Evolutionary conservation across 2,329 filamentous ascomycete genomes (phyloP).

Genomic region (Lachnellula occidentalis): DNA sequence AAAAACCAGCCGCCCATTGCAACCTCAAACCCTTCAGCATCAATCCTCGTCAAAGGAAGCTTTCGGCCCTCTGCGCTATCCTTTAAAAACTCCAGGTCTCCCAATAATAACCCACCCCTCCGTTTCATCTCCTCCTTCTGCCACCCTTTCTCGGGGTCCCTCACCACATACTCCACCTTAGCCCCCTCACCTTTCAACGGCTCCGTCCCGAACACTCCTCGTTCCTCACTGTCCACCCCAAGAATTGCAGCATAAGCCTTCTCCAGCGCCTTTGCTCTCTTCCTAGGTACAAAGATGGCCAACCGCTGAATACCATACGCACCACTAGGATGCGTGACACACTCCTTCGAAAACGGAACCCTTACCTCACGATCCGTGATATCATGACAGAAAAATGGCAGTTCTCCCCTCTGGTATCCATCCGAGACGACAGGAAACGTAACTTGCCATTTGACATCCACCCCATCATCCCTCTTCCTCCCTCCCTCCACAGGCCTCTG

Average conservation of each 20-base stretch:
- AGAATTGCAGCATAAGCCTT: conserved; percentile 30
- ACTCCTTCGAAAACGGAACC: conserved; percentile 42
- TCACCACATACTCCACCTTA: conserved; percentile 1
- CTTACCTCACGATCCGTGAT: conserved; percentile 49
- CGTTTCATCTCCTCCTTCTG: conserved; percentile 5
- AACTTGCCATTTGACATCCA: conserved; percentile 53
- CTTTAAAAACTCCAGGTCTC: conserved; percentile 8
- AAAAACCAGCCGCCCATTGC: not conserved
- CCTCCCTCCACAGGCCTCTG: conserved; percentile 45
- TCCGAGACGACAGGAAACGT: conserved; percentile 36
- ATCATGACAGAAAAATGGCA: conserved; percentile 65
- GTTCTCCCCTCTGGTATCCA: conserved; percentile 37
- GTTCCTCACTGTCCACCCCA: not conserved
- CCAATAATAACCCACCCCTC: conserved; percentile 13
- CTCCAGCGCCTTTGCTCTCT: conserved; percentile 19
- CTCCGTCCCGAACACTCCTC: conserved; percentile 4
- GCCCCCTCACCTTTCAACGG: conserved; percentile 1
- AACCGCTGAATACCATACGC: conserved; percentile 46
- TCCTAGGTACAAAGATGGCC: conserved; percentile 31
- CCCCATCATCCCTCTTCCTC: conserved; percentile 48
- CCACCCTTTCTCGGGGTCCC: conserved; percentile 1
- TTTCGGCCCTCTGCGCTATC: not conserved
- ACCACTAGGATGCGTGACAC: conserved; percentile 44
- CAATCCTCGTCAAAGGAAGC: not conserved
- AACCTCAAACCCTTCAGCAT: not conserved